These are phyloP conservation scores for Penium margaritaceum DNA, from an alignment of 139 green algal species.

Conservation along the genomic window DNA sequence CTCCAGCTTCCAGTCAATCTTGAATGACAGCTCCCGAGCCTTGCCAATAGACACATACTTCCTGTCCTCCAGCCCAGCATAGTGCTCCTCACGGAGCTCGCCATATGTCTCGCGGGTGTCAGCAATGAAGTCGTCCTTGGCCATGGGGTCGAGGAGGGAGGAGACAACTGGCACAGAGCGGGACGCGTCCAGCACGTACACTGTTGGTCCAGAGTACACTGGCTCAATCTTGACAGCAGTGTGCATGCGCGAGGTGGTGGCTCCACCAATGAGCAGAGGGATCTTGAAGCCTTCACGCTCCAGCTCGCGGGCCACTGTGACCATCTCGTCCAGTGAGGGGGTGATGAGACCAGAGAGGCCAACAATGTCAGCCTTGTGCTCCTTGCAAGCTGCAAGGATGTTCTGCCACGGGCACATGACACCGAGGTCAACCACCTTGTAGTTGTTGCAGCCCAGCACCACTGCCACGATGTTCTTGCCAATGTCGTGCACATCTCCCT, in stretches of 20 bases:
- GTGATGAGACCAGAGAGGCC: slow-evolving; percentile 96
- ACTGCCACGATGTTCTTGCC: slow-evolving; percentile 99
- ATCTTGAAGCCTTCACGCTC: slow-evolving; percentile 79
- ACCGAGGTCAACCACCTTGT: slow-evolving; percentile 94
- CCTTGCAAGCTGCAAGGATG: slow-evolving; percentile 79
- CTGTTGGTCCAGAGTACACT: slow-evolving; percentile 70
- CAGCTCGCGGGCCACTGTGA: slow-evolving; percentile 90
- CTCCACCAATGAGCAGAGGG: slow-evolving; percentile 90
- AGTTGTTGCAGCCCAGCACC: slow-evolving; percentile 99
- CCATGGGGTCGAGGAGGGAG: slow-evolving; percentile 70
- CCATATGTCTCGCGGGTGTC: slow-evolving; percentile 85
- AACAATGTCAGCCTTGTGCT: slow-evolving; percentile 90
- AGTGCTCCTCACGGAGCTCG: slow-evolving; percentile 74
- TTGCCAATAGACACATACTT: slow-evolving; percentile 69
- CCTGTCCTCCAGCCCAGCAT: slow-evolving; percentile 85
- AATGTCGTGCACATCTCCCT: slow-evolving; percentile 98
- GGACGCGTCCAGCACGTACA: slow-evolving; percentile 93
- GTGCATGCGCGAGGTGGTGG: slow-evolving; percentile 96
- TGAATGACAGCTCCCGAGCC: slow-evolving; percentile 44
- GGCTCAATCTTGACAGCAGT: slow-evolving; percentile 95
- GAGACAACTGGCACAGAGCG: slow-evolving; percentile 83
- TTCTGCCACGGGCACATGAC: slow-evolving; percentile 93
- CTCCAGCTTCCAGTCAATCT: slow-evolving; percentile 76
- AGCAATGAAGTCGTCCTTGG: slow-evolving; percentile 60
- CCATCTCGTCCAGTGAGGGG: slow-evolving; percentile 94